Percentiles rank a stretch among this genome's conserved stretches.
Conservation (phyloP, 164 flowering plant species). For the Litsea cubeba region DNA sequence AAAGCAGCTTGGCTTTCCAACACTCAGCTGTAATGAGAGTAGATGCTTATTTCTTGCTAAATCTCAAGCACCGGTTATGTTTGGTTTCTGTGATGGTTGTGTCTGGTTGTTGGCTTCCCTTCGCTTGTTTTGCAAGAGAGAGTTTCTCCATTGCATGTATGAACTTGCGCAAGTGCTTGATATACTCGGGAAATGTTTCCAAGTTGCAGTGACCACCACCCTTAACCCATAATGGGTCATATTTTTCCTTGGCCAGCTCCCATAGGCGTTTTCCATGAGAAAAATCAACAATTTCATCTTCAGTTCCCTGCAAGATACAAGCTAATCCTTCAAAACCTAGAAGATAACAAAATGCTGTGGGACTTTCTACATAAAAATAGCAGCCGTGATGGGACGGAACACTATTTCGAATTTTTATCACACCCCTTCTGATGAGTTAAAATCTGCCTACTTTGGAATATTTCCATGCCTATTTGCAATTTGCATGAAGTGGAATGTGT, state of each 20-base stretch:
- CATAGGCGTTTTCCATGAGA: slow-evolving; percentile 92
- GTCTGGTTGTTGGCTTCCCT: slow-evolving; percentile 25
- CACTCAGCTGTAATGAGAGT: slow-evolving; percentile 7
- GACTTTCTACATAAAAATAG: not conserved
- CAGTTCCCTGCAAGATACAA: slow-evolving; percentile 58
- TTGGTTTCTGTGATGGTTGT: slow-evolving; percentile 54
- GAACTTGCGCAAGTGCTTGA: slow-evolving; percentile 83
- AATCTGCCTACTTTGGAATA: no score
- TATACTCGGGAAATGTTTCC: slow-evolving; percentile 93
- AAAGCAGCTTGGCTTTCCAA: slow-evolving; percentile 10
- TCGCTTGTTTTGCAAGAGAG: slow-evolving; percentile 46
- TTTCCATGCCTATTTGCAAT: no score
- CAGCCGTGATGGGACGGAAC: no score
- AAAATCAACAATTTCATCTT: slow-evolving; percentile 82
- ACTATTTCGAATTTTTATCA: no score
- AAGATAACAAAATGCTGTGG: not conserved
- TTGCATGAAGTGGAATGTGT: no score
- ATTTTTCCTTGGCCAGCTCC: slow-evolving; percentile 91
- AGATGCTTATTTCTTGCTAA: slow-evolving; percentile 36
- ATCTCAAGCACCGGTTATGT: slow-evolving; percentile 85
- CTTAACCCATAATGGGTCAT: slow-evolving; percentile 90
- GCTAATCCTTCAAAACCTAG: not conserved
- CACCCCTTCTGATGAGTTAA: no score
- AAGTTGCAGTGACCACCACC: slow-evolving; percentile 98
- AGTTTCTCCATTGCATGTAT: slow-evolving; percentile 85